Evolutionary conservation across 805 yeast species (phyloP), one percentile per base, ranked within the genome.

Genomic region (Suhomyces vadensis): DNA sequence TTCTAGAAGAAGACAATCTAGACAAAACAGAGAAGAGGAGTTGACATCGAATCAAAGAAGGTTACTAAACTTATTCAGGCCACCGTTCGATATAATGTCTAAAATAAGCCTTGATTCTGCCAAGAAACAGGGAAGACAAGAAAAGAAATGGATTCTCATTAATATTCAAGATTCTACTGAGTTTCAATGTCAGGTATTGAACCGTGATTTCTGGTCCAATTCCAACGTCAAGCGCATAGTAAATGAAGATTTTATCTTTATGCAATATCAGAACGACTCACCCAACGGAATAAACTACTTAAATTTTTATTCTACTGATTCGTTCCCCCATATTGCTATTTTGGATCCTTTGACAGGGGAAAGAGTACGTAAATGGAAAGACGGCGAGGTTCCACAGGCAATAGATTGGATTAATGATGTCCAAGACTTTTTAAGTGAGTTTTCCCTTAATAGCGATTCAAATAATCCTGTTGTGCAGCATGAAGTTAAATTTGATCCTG

Each of bases 311-410:
- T 83, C 85, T 3, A 75, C 87, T 37, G 65, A 72, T 1, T 78
- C 75, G 19, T 85, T 69, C 60, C 99, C 99, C 1, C 97, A 94
- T 61, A 82, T 94, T 33, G 87, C 97, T 1, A 87, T 94, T 31
- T 61, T 94, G 39, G 99, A 94, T 58, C 97, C 99, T 2, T 81
- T 91, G 61, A 94, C 99, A 0, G 98, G 98, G 17, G 99, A 94
- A 64, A 75, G 95, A 47, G 77, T 89, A 44, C 77, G 78, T 52
- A 74, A 73, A 42, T 94, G 97, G 96, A 68, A 73, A n/a, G 75
- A 71, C 36, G 79, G 78, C 0, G 66, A 64, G 23, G 83, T 81
- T 1, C 95, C 95, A 0, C 67, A 68, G 14, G 71, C 76, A 0
- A 73, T 75, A 3, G 71, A 65, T 14, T 91, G 91, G 81, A 61